phyloP scores from a whole-genome alignment of 257 asterid genomes.

The Primulina eburnea region DNA sequence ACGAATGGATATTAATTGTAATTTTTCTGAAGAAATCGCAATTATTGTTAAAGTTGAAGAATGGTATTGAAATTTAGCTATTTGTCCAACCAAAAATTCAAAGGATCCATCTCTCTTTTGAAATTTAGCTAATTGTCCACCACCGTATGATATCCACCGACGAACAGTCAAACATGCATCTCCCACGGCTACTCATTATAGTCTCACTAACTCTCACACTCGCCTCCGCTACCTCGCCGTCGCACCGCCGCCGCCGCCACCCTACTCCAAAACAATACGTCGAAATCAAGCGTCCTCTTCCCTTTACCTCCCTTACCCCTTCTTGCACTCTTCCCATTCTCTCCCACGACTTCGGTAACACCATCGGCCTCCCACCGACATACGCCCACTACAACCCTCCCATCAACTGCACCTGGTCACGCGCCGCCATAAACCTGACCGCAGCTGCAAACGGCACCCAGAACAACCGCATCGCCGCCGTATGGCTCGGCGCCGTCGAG shows the following conservation, averaged over 20 bases:
- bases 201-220: neutral
- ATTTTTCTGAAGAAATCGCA: too few relatives aligned
- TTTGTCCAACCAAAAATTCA: too few relatives aligned
- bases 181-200: neutral
- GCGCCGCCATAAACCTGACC: slow-evolving; percentile 30
- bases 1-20: too few relatives aligned
- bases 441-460: slow-evolving; percentile 40
- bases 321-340: slow-evolving; percentile 34
- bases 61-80: too few relatives aligned
- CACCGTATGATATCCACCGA: neutral
- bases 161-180: neutral
- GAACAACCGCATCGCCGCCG: slow-evolving; percentile 46
- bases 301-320: slow-evolving; percentile 25
- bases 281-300: slow-evolving; percentile 30
- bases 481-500: slow-evolving; percentile 50
- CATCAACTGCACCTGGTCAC: slow-evolving; percentile 29
- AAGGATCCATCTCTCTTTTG: too few relatives aligned
- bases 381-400: slow-evolving; percentile 29
- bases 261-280: neutral
- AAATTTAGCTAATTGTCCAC: too few relatives aligned
- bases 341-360: slow-evolving; percentile 39
- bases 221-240: neutral
- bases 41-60: too few relatives aligned
- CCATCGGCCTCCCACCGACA: slow-evolving; percentile 40
- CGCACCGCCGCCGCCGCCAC: neutral